Conservation (phyloP, 148 eudicot genomes). For the Linanthus parryae region DNA sequence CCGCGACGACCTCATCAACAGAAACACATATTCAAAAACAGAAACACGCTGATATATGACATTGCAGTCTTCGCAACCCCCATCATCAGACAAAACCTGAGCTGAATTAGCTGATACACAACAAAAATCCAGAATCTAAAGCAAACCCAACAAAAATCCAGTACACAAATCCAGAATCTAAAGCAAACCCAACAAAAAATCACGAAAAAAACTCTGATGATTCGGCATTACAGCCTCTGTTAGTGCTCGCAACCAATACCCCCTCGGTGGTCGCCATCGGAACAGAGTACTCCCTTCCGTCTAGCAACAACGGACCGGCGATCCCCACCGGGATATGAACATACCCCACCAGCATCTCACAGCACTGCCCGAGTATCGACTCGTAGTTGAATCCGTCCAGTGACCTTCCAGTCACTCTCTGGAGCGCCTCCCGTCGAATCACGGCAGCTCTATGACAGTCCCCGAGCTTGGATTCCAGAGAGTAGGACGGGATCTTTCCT, state of each 20-base stretch:
- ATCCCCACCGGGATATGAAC: conserved; percentile 38
- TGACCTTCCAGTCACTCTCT: conserved; percentile 27
- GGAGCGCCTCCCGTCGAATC: conserved; percentile 28
- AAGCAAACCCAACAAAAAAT: no score
- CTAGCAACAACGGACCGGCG: conserved; percentile 34
- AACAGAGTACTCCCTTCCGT: conserved; percentile 27
- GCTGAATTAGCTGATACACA: no score
- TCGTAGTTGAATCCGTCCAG: conserved; percentile 31
- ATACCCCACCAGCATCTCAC: conserved; percentile 38
- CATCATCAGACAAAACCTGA: no score
- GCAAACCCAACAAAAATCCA: no score
- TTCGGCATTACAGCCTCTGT: conserved; percentile 40
- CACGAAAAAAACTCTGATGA: no score
- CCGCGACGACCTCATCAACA: no score
- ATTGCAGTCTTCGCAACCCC: no score
- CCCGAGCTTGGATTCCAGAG: conserved; percentile 27
- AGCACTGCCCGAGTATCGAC: conserved; percentile 36
- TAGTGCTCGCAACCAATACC: conserved; percentile 34
- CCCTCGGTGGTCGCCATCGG: conserved; percentile 47
- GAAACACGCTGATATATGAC: no score
- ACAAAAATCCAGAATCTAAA: no score
- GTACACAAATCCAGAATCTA: no score
- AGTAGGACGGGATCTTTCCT: conserved; percentile 23
- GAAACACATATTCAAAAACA: no score
- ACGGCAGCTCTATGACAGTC: conserved; percentile 23